Conservation (phyloP, 23 red algal genomes). For the Gracilaria domingensis region DNA sequence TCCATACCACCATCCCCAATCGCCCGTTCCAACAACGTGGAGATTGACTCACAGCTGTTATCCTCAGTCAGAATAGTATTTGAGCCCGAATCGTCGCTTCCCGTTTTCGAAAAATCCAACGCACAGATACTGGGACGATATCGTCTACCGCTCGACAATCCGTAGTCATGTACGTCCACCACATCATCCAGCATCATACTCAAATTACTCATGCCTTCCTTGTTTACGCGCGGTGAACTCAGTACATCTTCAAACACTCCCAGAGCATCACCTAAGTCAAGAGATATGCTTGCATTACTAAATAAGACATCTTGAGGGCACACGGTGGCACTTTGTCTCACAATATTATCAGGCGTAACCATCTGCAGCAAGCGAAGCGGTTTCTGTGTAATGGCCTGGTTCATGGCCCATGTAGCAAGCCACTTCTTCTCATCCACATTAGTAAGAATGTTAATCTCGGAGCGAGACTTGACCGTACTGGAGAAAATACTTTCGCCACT, state of each 20-base stretch:
- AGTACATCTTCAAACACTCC: conserved; percentile 4
- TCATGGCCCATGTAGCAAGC: conserved; percentile 38
- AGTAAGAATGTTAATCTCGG: neutral
- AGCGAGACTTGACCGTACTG: neutral
- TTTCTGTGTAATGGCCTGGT: neutral
- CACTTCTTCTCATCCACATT: conserved; percentile 3
- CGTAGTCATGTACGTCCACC: neutral
- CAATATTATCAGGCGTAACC: neutral
- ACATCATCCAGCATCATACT: neutral
- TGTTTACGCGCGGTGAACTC: neutral
- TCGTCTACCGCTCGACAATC: neutral
- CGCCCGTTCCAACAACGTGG: neutral
- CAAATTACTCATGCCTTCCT: neutral
- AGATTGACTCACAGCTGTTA: neutral
- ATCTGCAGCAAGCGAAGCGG: conserved; percentile 14
- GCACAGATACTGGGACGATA: neutral
- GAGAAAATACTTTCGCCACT: conserved; percentile 9
- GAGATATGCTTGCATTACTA: neutral
- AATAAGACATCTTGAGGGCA: neutral
- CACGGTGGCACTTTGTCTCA: neutral
- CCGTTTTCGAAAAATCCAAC: neutral
- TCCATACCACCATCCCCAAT: neutral
- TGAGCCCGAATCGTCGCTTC: neutral
- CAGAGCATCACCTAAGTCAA: conserved; percentile 4
- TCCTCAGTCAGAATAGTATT: neutral